Conservation (phyloP, 495 filamentous ascomycete genomes). For the Daldinia loculata region DNA sequence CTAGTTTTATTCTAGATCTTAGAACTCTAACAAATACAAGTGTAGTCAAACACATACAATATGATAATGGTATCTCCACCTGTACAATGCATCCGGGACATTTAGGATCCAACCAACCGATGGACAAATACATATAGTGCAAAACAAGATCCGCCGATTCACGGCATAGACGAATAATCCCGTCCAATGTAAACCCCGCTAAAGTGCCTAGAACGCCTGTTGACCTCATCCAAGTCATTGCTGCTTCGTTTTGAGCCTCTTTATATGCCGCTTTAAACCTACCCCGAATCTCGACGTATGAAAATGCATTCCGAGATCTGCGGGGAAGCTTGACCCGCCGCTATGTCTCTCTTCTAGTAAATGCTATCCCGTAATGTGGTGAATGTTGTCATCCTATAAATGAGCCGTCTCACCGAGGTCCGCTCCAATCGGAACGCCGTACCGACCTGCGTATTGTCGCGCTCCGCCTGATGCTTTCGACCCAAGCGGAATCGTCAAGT, state of each 20-base stretch:
- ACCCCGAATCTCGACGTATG: constrained; percentile 14
- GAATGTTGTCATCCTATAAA: constrained; percentile 17
- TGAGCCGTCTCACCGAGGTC: constrained; percentile 28
- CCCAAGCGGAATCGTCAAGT: constrained; percentile 88
- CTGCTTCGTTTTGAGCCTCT: constrained; percentile 18
- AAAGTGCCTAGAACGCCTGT: constrained; percentile 36
- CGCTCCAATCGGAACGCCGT: constrained; percentile 41
- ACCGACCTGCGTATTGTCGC: constrained; percentile 75
- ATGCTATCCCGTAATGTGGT: constrained; percentile 33
- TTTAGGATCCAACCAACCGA: constrained; percentile 9
- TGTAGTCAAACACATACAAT: constrained; percentile 7
- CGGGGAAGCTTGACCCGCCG: neutral
- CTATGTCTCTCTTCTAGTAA: neutral
- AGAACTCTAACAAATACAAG: constrained; percentile 15
- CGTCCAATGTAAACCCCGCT: constrained; percentile 13
- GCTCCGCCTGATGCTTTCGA: constrained; percentile 88
- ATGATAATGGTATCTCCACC: constrained; percentile 33
- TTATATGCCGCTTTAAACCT: constrained; percentile 23
- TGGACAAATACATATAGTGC: constrained; percentile 13
- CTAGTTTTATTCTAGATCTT: constrained; percentile 12
- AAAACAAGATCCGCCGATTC: constrained; percentile 27
- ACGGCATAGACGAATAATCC: constrained; percentile 25
- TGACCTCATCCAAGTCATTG: constrained; percentile 40
- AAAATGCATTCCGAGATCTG: constrained; percentile 19
- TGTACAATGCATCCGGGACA: constrained; percentile 21